Base-by-base conservation (phyloP, 148 eudicot species). In the Salicornia ramosissima region DNA sequence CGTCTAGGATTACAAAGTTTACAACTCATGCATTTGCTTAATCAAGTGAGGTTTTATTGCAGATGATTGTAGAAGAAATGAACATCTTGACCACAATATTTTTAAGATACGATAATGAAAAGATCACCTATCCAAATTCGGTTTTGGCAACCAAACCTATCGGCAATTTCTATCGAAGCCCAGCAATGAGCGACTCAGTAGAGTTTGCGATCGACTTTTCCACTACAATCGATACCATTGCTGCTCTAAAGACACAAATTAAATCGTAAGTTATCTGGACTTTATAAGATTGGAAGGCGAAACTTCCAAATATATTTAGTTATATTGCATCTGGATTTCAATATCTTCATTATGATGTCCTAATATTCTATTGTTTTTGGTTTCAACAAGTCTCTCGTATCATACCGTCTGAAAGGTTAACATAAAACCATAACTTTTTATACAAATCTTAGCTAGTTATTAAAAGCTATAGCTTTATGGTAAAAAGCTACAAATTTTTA, bases 41-140 rank as follows among this genome's bases (percentile, higher is more conserved):
- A 50, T 24, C 19, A 31, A 36, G 25, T 43, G 65, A 54, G 21
- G 15, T 53, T 61, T n/a, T 31, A 36, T 22, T 43, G 55, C 89
- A 90, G 96, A 88, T 92, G 93, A 53, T 81, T 2, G 97, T 92
- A 43, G 96, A 92, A 70, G 96, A 92, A 83, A 90, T 90, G 96
- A 92, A 92, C 74, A 88, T 90, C 24, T 83, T 92, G 83, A 88
- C 96, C 9, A 92, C 98, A 15, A 83, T 92, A 22, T 88, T 92
- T 71, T 69, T 90, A 72, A 85, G 83, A 75, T 78, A 77, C 49
- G 94, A 92, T 76, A 92, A 88, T 19, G 91, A 90, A 60, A 92
- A 88, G 82, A 85, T 92, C 5, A 82, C 73, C 64, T 92, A 84
- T 68, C 97, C 97, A 6, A 92, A 92, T 64, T 77, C 86, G 11